Base-by-base conservation (phyloP, 371 early-diverging fungal species). In the Mortierella sp. region DNA sequence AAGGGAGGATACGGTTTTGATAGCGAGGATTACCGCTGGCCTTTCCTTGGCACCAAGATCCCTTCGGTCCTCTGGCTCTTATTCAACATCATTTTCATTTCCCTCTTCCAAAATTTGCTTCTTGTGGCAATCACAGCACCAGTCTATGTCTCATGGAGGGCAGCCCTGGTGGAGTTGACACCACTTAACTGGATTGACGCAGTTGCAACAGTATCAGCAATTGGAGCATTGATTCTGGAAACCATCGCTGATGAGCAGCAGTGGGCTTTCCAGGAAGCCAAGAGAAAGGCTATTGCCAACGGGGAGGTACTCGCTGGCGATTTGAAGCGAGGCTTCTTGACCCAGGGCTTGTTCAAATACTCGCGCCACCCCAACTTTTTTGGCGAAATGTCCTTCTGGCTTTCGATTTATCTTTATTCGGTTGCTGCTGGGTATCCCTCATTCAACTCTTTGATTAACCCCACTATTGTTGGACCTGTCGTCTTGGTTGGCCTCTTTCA, bases 301-400 rank as follows among this genome's bases (percentile, higher is more conserved):
- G 68, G 69, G 40, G 75, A 74, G 9, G 68, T 68, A 19, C 66
- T 86, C 13, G 68, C 73, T 0, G 88, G 84, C 1, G 86, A 87
- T 65, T 83, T 84, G 59, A 83, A 84, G 61, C 62, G 85, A 15
- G 96, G 96, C 0, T 97, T 96, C 80, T 83, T 91, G 61, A 89
- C 89, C 56, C 74, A 85, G 13, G 96, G 96, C 4, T 70, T 96
- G 63, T 97, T 90, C 81, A 75, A 85, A 29, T 93, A 86, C 72
- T 90, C 91, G 72, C 84, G 94, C 15, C 97, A 97, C 71, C 93
- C 96, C 59, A 96, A 96, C 82, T 93, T 93, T 77, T 90, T 94
- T 73, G 90, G 90, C 66, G 96, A 96, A 70, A 86, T 90, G 74
- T 67, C 82, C 29, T 85, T 91, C 56, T 94, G 94, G 95, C 87